These are phyloP conservation scores for Avena insularis DNA, from an alignment of 176 grass and related monocot species.

Conservation along the genomic window DNA sequence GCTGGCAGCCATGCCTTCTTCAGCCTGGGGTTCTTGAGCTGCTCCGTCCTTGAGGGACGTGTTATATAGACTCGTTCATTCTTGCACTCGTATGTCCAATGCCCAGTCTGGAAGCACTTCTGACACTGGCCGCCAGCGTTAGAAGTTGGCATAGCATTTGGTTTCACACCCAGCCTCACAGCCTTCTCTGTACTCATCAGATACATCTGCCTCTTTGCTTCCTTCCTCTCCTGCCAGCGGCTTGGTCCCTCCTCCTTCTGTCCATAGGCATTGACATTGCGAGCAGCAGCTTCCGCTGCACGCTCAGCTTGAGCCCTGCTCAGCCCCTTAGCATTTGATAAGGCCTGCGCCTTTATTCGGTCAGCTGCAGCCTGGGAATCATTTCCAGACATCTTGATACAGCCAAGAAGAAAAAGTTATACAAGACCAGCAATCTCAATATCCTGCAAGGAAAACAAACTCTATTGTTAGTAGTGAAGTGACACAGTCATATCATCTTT, in stretches of 20 bases:
- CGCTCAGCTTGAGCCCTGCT: conserved; percentile 88
- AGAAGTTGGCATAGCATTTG: conserved; percentile 51
- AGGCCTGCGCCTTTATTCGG: conserved; percentile 64
- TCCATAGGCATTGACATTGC: conserved; percentile 93
- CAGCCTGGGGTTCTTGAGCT: conserved; percentile 82
- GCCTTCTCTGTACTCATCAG: conserved; percentile 95
- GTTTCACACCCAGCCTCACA: conserved; percentile 72
- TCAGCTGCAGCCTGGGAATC: conserved; percentile 67
- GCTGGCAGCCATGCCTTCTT: conserved; percentile 67
- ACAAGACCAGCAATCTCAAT: neutral
- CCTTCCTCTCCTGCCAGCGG: conserved; percentile 91
- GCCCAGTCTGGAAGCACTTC: conserved; percentile 88
- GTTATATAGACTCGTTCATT: conserved; percentile 85
- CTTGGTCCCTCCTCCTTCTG: conserved; percentile 97
- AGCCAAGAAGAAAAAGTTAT: conserved; percentile 4
- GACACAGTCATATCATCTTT: neutral
- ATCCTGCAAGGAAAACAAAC: conserved; percentile 26
- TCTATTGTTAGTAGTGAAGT: conserved; percentile 1
- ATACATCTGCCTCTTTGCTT: conserved; percentile 93
- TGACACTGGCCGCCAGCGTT: conserved; percentile 65
- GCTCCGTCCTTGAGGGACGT: conserved; percentile 65
- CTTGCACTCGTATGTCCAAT: conserved; percentile 95
- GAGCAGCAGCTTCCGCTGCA: conserved; percentile 69
- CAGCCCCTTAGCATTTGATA: conserved; percentile 81
- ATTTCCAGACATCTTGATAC: conserved; percentile 67